A percentile compares a stretch with the other conserved stretches of the same genome.
Conservation (phyloP, 129 eudicot genomes). For the Centella asiatica region DNA sequence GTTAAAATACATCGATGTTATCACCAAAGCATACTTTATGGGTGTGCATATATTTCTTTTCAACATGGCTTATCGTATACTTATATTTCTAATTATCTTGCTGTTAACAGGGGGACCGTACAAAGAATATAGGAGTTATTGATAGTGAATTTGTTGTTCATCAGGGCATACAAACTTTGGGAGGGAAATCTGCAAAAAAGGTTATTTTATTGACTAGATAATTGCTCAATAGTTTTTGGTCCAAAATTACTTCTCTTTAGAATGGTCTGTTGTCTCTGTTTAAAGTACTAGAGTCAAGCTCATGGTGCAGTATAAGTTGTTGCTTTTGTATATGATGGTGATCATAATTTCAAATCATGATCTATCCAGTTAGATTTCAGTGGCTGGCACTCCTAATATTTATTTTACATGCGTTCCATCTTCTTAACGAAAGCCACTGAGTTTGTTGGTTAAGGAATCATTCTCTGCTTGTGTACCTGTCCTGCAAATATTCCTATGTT, state of each 20-base stretch:
- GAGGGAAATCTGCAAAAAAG: constrained; percentile 62
- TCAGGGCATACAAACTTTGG: constrained; percentile 72
- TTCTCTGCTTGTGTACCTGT: no score
- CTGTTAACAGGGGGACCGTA: constrained; percentile 59
- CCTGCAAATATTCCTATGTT: neutral
- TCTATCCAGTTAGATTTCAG: no score
- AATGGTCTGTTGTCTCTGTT: neutral
- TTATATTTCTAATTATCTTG: neutral
- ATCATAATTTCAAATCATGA: neutral
- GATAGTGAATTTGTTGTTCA: constrained; percentile 76
- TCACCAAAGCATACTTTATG: no score
- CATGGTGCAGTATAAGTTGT: no score
- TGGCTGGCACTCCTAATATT: no score
- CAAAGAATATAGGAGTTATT: constrained; percentile 72
- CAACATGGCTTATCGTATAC: neutral
- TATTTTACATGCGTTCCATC: no score
- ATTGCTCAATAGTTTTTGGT: neutral
- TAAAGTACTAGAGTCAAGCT: neutral
- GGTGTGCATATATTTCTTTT: no score
- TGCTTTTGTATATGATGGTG: no score
- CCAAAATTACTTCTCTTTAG: no score
- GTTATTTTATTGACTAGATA: constrained; percentile 15
- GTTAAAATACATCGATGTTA: no score
- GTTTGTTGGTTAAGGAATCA: no score
- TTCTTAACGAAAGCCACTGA: no score